Evolutionary conservation across 192 early-diverging fungal genomes (phyloP), one percentile per base, ranked within the genome.

Genomic region (Diversispora eburnea): DNA sequence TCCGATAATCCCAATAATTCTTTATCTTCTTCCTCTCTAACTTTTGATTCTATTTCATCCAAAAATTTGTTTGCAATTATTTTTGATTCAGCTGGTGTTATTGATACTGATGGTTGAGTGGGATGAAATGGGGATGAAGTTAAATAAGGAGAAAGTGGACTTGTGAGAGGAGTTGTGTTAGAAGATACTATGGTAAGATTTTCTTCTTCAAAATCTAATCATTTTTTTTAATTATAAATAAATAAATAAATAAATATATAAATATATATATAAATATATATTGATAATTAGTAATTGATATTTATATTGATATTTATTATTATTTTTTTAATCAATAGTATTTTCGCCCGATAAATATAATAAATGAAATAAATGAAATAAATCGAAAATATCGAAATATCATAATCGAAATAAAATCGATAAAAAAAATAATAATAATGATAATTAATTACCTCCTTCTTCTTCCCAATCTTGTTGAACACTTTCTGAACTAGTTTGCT

Each of bases 201-300:
- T 3, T 68, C 66, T 47, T 67, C 64, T 51, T 68, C 66, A 12
- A 22, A 52, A 33, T 51, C 66, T 68, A 33, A 7, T 33, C 25
- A 33, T 33, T 33, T 33, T 33, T 33, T 33, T 33, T 33, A 59
- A 59, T 7, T n/a, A 42, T 41, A 39, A 13, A 39, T 13, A 62
- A 62, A 62, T 10, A 39, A 39, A 15, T 9, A 61, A 8, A 39
- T 13, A 62, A 62, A 62, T 10, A 39, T 15, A 15, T 9, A 61
- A 8, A 22, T 62, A 8, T 22, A 62, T 62, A 22, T 41, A 15
- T 41, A 43, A 0, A 2, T 42, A 62, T 10, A 62, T 39, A 8
- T 10, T 9, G 25, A 25, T 59, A 8, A 22, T 25, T 59, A 59
- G 25, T 25, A 22, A 8, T 33, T 59, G 8, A 25, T 58, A 22